phyloP scores from a whole-genome alignment of 495 filamentous ascomycete genomes.

The Pyrenula aspistea region DNA sequence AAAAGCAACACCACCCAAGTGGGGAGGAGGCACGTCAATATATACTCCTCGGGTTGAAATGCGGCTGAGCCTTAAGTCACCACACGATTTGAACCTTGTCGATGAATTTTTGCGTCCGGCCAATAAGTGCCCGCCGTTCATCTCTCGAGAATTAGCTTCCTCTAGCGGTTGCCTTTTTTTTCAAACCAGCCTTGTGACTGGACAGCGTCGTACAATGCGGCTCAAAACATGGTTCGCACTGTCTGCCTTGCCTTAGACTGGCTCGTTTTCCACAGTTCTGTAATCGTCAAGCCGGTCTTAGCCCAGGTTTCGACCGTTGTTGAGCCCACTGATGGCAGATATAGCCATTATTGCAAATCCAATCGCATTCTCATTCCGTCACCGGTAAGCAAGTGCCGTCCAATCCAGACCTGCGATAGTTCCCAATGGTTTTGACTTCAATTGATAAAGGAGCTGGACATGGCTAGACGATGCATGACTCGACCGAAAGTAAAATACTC shows the following conservation, averaged over 20 bases:
- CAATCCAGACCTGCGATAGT: too few relatives aligned
- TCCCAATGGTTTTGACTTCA: too few relatives aligned
- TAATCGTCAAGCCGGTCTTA: not conserved
- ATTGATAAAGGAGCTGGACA: too few relatives aligned
- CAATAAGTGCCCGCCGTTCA: not conserved
- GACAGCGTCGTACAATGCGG: not conserved
- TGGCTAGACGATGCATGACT: too few relatives aligned
- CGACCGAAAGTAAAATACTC: too few relatives aligned
- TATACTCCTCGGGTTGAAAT: not conserved
- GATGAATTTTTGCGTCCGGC: not conserved
- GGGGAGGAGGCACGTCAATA: not conserved
- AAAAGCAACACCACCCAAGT: not conserved
- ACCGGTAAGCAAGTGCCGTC: too few relatives aligned
- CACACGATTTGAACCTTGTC: not conserved
- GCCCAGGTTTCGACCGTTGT: too few relatives aligned
- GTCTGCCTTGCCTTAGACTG: not conserved
- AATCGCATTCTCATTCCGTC: too few relatives aligned
- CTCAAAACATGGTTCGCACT: not conserved
- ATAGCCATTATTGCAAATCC: too few relatives aligned
- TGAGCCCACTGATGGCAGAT: too few relatives aligned
- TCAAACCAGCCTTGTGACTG: not conserved
- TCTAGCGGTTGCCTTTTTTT: not conserved
- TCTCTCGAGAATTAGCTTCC: not conserved
- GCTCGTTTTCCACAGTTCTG: not conserved
- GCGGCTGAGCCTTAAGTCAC: not conserved